A percentile compares a stretch with the other conserved stretches of the same genome.
Conservation (phyloP, 306 rosid genomes). For the Phaseolus lunatus region DNA sequence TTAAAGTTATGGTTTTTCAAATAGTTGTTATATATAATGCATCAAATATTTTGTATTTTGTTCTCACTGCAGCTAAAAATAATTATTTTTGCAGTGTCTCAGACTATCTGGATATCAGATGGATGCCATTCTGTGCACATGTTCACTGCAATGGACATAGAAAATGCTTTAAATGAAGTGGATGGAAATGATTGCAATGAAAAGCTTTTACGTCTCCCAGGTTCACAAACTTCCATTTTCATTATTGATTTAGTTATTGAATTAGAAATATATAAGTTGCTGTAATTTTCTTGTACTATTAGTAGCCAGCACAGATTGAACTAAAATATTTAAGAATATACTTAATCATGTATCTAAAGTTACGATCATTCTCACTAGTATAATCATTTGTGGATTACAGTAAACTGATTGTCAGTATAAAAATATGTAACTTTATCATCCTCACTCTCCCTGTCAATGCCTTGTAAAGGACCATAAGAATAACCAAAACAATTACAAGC, state of each 20-base stretch:
- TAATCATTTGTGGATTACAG: not conserved
- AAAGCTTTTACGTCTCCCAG: conserved; percentile 64
- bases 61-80: conserved; percentile 40
- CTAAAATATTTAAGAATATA: not conserved
- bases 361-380: not conserved
- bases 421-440: not conserved
- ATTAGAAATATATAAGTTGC: conserved; percentile 2
- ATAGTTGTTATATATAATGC: conserved; percentile 9
- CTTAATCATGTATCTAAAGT: not conserved
- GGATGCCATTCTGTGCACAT: conserved; percentile 71
- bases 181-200: conserved; percentile 61
- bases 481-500: not conserved
- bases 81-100: conserved; percentile 64
- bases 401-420: not conserved
- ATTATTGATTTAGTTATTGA: conserved; percentile 35
- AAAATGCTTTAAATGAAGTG: conserved; percentile 51
- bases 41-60: conserved; percentile 2
- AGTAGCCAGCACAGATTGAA: not conserved
- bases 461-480: not conserved
- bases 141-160: conserved; percentile 63
- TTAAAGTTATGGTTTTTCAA: conserved; percentile 4
- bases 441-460: not conserved
- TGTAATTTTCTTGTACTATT: conserved; percentile 1
- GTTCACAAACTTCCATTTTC: conserved; percentile 49
- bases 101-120: conserved; percentile 86